Evolutionary conservation across 2,329 filamentous ascomycete species (phyloP).

Genomic region (Microascus cirrosus): DNA sequence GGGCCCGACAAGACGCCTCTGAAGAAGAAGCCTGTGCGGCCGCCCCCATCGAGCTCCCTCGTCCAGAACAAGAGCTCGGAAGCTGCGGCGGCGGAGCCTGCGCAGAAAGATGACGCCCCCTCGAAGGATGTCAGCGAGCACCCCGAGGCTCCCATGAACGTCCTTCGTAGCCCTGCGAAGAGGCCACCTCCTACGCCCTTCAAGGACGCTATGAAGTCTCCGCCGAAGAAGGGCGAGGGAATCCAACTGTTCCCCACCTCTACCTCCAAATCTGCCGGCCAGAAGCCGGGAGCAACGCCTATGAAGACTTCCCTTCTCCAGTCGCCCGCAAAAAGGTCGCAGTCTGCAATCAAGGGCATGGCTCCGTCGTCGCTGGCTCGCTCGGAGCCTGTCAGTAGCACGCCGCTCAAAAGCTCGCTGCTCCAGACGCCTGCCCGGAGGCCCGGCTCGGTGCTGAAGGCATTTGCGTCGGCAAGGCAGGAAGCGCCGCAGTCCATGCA

Average conservation of each 20-base stretch:
- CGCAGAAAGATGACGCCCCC: conserved; percentile 8
- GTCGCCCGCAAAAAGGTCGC: conserved; percentile 37
- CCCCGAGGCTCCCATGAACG: background rate
- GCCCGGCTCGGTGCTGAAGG: conserved; percentile 21
- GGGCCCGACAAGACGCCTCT: conserved; percentile 37
- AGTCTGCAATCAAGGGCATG: conserved; percentile 2
- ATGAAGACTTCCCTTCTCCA: conserved; percentile 37
- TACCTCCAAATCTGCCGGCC: background rate
- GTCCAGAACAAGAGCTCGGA: conserved; percentile 1
- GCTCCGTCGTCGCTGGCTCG: background rate
- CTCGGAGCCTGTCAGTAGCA: background rate
- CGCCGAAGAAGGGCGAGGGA: conserved; percentile 41
- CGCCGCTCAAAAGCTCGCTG: conserved; percentile 1
- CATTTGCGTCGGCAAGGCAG: conserved; percentile 2
- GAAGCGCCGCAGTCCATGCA: background rate
- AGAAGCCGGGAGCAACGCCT: conserved; percentile 15
- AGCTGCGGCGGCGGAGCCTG: background rate
- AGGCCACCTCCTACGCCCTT: conserved; percentile 38
- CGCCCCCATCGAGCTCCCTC: conserved; percentile 13
- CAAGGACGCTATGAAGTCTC: conserved; percentile 44
- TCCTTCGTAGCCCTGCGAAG: conserved; percentile 44
- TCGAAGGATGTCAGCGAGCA: background rate
- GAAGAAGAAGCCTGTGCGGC: conserved; percentile 45
- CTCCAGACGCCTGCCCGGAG: conserved; percentile 14
- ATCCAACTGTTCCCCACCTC: conserved; percentile 13